phyloP scores from a whole-genome alignment of 1,139 yeast species.

The Yamadazyma mexicana region DNA sequence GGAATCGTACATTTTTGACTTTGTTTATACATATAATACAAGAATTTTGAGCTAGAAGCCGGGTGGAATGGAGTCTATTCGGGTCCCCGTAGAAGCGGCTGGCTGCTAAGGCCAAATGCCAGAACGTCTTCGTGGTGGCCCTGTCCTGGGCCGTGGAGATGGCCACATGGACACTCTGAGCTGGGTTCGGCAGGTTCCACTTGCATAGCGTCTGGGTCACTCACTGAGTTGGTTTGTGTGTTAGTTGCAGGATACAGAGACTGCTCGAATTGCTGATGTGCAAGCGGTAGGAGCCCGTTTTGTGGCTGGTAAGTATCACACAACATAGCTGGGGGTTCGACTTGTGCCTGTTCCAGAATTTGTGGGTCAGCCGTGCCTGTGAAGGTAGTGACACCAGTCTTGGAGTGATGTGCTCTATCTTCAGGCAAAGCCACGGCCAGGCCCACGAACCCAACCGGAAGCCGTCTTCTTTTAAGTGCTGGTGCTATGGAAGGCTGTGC shows the following conservation, averaged over 20 bases:
- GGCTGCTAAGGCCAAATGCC: constrained; percentile 30
- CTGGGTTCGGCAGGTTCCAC: not conserved
- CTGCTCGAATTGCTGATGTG: no score
- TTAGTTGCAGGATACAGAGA: no score
- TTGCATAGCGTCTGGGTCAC: not conserved
- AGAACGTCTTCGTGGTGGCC: constrained; percentile 25
- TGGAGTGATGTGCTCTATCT: not conserved
- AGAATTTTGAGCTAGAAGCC: no score
- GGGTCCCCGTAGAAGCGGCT: constrained; percentile 32
- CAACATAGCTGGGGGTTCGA: no score
- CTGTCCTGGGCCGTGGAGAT: constrained; percentile 35
- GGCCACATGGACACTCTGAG: constrained; percentile 27
- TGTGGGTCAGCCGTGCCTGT: no score
- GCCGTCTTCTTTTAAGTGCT: not conserved
- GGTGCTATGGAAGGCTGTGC: not conserved
- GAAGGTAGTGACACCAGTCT: not conserved
- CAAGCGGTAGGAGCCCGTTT: not conserved
- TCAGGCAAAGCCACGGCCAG: not conserved
- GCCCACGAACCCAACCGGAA: not conserved
- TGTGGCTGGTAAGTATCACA: no score
- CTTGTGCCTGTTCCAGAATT: no score
- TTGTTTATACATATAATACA: no score
- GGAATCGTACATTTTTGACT: no score
- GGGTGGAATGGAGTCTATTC: constrained; percentile 17
- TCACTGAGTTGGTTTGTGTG: no score